Evolutionary conservation across 208 protist genomes (phyloP), one percentile per base, ranked within the genome.

Genomic region (Acanthamoeba sp.): DNA sequence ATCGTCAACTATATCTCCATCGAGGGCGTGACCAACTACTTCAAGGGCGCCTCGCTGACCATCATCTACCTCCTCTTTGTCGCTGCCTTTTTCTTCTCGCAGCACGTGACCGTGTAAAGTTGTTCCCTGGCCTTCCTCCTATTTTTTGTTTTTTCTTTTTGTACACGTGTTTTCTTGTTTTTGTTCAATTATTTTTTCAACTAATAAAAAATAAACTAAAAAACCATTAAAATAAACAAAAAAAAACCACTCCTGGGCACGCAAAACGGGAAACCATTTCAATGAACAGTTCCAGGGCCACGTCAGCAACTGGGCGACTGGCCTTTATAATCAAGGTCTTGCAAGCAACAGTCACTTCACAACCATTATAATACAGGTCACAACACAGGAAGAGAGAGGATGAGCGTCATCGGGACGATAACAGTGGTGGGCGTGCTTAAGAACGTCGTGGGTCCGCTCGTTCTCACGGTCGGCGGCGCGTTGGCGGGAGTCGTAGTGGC

Each of bases 21-120:
- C 34, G 96, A 97, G 89, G 96, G 96, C 38, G 91, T 59, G 55
- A 93, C 95, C 12, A 97, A 97, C 71, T 97, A 97, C 76, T 97
- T 97, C 40, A 91, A 97, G 80, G 96, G 96, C 80, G 76, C 64
- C 34, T 82, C 80, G 18, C 38, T 97, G 1, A 64, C 95, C n/a
- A 66, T 97, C 24, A 55, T 96, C 40, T 97, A 97, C 93, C 48
- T 96, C 32, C 50, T 96, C 4, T 85, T 97, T 50, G 84, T 97
- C 48, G 45, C 94, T 69, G 92, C 94, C 34, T 97, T 96, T 48
- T 95, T 87, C 55, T 97, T 85, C 76, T 38, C 36, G 24, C 64
- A 71, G 64, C 64, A 71, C 24, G 64, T 71, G 29, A 71, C 64
- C 0, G 64, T 71, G 64, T 71, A 71, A 71, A 71, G 64, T 27